These are phyloP conservation scores for Chalciporus sp. DNA, from an alignment of 1,284 basidiomycete species.

Conservation along the genomic window DNA sequence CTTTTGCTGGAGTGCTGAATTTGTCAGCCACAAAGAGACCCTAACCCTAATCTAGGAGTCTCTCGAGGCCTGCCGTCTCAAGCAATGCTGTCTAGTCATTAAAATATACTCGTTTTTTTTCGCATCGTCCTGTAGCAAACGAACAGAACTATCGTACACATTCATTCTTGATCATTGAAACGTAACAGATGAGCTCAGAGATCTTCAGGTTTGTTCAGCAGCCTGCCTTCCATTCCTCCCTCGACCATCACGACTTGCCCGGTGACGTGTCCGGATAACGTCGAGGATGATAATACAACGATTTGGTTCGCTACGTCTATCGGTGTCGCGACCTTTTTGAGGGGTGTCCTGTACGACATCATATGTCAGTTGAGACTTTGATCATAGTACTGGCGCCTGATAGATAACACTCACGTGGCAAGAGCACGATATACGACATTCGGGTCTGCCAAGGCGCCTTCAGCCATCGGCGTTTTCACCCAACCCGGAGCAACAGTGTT, in stretches of 20 bases:
- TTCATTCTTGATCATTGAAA: not conserved
- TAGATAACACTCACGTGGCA: constrained; percentile 54
- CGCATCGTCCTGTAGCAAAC: not conserved
- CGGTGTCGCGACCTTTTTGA: constrained; percentile 70
- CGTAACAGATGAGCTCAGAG: constrained; percentile 2
- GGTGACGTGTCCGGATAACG: constrained; percentile 70
- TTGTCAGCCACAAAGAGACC: constrained; percentile 24
- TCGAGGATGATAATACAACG: constrained; percentile 59
- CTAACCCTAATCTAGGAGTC: constrained; percentile 23
- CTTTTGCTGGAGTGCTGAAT: constrained; percentile 5
- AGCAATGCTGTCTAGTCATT: not conserved
- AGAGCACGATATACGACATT: constrained; percentile 53
- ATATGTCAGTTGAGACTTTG: not conserved
- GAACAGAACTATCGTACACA: not conserved
- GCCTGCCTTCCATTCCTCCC: constrained; percentile 76
- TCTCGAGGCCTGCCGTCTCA: no score
- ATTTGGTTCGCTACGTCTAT: constrained; percentile 70
- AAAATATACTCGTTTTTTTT: no score
- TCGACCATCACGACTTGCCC: constrained; percentile 73
- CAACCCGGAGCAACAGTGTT: constrained; percentile 76
- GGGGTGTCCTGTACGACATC: constrained; percentile 53
- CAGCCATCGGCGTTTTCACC: constrained; percentile 66
- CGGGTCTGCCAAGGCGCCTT: constrained; percentile 47
- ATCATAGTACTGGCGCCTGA: not conserved
- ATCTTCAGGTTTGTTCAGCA: constrained; percentile 46